phyloP scores from a whole-genome alignment of 2,329 filamentous ascomycete species.

The Blastomyces emzantsi region DNA sequence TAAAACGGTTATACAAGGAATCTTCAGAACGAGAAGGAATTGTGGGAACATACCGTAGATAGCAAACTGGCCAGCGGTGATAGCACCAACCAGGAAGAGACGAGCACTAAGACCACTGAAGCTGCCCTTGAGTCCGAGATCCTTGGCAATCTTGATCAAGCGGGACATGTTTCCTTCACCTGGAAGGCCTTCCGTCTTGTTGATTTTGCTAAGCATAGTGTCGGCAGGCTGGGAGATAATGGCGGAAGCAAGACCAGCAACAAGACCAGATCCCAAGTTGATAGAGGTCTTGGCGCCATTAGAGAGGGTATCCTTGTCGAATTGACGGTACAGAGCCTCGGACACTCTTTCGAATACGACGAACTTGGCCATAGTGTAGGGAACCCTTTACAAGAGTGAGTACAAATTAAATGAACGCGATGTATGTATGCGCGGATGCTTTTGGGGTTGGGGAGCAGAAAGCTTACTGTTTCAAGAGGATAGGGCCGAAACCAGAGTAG shows the following conservation, averaged over 20 bases:
- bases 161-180: conserved; percentile 74
- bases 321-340: conserved; percentile 58
- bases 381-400: conserved; percentile 50
- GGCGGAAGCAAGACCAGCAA: conserved; percentile 80
- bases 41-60: conserved; percentile 54
- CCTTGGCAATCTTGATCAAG: conserved; percentile 79
- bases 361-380: conserved; percentile 94
- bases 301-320: conserved; percentile 64
- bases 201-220: conserved; percentile 93
- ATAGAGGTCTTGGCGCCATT: conserved; percentile 63
- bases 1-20: conserved; percentile 4
- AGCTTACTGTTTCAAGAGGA: conserved; percentile 71
- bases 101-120: conserved; percentile 75
- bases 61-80: conserved; percentile 75
- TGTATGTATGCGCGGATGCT: not conserved
- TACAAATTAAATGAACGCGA: not conserved
- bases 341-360: conserved; percentile 85
- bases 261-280: conserved; percentile 78
- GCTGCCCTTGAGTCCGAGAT: conserved; percentile 70
- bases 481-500: conserved; percentile 85
- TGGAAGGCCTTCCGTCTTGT: conserved; percentile 83
- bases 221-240: conserved; percentile 83
- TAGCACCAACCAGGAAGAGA: conserved; percentile 65
- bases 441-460: not conserved
- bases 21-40: not conserved